phyloP scores from a whole-genome alignment of 2,329 filamentous ascomycete species.

The Orbilia javanica region DNA sequence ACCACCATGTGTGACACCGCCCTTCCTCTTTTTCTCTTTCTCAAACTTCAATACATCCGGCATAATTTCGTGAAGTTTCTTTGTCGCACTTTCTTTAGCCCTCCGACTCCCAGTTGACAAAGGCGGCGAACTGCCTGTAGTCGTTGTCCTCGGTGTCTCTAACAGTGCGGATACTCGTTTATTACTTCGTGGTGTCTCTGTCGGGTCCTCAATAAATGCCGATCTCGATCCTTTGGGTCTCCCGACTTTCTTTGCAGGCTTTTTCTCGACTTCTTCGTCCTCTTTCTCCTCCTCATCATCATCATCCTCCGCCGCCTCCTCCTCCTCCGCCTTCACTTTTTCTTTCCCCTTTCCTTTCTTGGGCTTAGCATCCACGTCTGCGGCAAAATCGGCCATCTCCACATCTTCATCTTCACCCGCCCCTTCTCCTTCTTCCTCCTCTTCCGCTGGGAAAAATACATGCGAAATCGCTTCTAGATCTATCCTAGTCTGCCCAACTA shows the following conservation, averaged over 20 bases:
- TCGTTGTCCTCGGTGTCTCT: slow-evolving; percentile 44
- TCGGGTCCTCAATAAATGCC: slow-evolving; percentile 2
- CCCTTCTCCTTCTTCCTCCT: slow-evolving; percentile 64
- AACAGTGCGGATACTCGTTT: slow-evolving; percentile 25
- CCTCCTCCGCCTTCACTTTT: slow-evolving; percentile 18
- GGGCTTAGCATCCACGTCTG: slow-evolving; percentile 62
- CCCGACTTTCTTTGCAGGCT: slow-evolving; percentile 26
- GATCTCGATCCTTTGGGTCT: slow-evolving; percentile 41
- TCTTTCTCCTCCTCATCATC: slow-evolving; percentile 21
- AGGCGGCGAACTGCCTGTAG: slow-evolving; percentile 23
- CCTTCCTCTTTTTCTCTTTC: slow-evolving; percentile 88
- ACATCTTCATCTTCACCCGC: slow-evolving; percentile 65
- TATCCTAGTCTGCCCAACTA: slow-evolving; percentile 89
- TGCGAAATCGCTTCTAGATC: slow-evolving; percentile 80
- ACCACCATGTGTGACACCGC: slow-evolving; percentile 74
- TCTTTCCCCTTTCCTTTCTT: slow-evolving; percentile 12
- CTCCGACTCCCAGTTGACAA: slow-evolving; percentile 79
- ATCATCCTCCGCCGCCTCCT: slow-evolving; percentile 25
- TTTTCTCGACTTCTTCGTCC: slow-evolving; percentile 31
- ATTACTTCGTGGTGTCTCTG: slow-evolving; percentile 34
- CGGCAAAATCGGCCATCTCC: slow-evolving; percentile 65
- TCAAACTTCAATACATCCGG: slow-evolving; percentile 90
- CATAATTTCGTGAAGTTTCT: slow-evolving; percentile 79
- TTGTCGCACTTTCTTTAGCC: slow-evolving; percentile 86
- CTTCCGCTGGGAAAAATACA: slow-evolving; percentile 70